Conservation (phyloP, 1,284 basidiomycete species). For the Puccinia novopanici region DNA sequence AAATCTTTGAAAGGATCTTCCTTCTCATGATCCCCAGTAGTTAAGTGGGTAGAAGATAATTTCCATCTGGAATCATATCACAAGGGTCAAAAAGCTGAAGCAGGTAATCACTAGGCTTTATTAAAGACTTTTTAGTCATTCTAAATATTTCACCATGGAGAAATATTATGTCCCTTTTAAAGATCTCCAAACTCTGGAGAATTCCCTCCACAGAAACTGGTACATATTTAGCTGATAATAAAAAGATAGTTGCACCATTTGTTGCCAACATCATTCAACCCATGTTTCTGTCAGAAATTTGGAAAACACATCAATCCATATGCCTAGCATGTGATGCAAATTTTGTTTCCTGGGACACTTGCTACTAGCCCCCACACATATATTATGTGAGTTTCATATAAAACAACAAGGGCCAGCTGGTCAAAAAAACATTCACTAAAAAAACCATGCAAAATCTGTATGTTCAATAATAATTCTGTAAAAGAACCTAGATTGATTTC, state of each 20-base stretch:
- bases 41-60: neutral
- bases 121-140: neutral
- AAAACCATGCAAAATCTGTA: neutral
- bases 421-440: neutral
- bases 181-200: conserved; percentile 3
- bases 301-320: neutral
- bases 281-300: neutral
- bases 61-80: neutral
- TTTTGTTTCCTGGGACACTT: neutral
- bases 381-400: too few relatives aligned
- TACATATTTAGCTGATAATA: conserved; percentile 1
- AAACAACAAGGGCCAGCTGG: neutral
- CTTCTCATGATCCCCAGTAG: neutral
- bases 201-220: neutral
- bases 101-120: neutral
- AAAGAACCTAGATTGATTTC: too few relatives aligned
- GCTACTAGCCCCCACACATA: neutral
- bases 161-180: neutral
- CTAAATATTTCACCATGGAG: conserved; percentile 9
- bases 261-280: neutral
- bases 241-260: neutral
- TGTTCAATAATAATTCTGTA: conserved; percentile 13
- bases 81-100: conserved; percentile 3
- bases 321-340: neutral
- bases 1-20: neutral